These are phyloP conservation scores for Rosa lucieae DNA, from an alignment of 306 rosid species.

Conservation along the genomic window DNA sequence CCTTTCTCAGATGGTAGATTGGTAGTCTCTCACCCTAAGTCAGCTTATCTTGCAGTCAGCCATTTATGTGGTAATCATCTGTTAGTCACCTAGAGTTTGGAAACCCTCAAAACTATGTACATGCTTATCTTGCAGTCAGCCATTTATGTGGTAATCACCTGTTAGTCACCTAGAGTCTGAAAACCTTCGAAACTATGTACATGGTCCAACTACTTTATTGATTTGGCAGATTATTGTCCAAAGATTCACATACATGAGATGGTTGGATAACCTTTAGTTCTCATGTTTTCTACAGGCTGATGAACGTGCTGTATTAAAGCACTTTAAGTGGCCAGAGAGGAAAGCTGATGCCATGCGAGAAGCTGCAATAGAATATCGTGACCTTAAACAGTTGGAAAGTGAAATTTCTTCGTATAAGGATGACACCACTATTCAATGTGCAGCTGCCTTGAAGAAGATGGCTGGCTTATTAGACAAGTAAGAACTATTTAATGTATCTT, in stretches of 20 bases:
- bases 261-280: neutral
- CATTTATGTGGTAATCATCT: neutral
- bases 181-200: neutral
- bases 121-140: neutral
- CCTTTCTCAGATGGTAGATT: neutral
- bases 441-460: conserved; percentile 78
- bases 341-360: conserved; percentile 95
- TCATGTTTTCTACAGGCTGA: conserved; percentile 62
- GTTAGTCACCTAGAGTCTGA: neutral
- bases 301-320: conserved; percentile 85
- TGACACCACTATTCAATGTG: conserved; percentile 70
- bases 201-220: neutral
- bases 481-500: conserved; percentile 23
- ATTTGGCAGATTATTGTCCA: neutral
- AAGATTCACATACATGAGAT: conserved; percentile 3
- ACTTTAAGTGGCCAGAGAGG: conserved; percentile 95
- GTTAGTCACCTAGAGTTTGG: conserved; percentile 1
- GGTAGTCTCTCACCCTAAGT: neutral
- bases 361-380: conserved; percentile 90
- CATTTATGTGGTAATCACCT: neutral
- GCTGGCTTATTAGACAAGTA: conserved; percentile 84
- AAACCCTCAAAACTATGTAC: neutral
- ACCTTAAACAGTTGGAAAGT: conserved; percentile 63
- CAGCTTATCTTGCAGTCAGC: neutral
- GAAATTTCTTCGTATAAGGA: conserved; percentile 73